Base-by-base conservation (phyloP, 495 filamentous ascomycete species). In the Pseudotulostoma volvatum region DNA sequence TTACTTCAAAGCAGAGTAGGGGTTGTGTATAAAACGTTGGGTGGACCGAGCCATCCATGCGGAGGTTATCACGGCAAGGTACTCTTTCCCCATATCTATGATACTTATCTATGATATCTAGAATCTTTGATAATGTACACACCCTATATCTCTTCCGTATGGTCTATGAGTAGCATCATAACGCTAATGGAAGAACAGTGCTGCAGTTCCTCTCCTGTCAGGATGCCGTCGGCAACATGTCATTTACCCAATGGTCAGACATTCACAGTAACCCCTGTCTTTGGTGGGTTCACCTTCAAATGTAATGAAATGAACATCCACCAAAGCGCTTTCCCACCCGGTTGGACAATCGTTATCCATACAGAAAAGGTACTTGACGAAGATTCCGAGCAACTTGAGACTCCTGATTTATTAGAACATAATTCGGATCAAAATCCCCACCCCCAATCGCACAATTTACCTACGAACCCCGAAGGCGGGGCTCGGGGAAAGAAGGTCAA, bases 271-370 rank as follows among this genome's bases (percentile, higher is more conserved):
- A 72, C 73, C 11, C 79, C 84, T 3, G 82, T 93, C 23, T 95
- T 93, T 54, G 84, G 79, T 20, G 86, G 86, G 34, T 65, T 88
- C 38, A 82, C 74, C 48, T 95, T 95, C 76, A 88, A 85, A 52
- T 71, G 74, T 20, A 78, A 84, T 55, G 79, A 87, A 33, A 63
- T 79, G 34, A 80, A 66, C 43, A 52, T 64, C 7, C 72, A 80
- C 48, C 70, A 76, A 43, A 70, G 71, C 14, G 65, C 74, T 17
- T 86, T 93, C 44, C 83, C 84, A 2, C 71, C 79, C 1, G 86
- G 86, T 25, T 95, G 86, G 86, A 90, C 79, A 1, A 76, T 93
- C 39, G 76, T 87, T 14, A 62, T 95, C 39, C 71, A 85, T 42
- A 80, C 76, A 20, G 75, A 79, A 44, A 75, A 81, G 38, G 55